Conservation (phyloP, 352 stramenopile genomes). For the Globisporangium cystogenes region DNA sequence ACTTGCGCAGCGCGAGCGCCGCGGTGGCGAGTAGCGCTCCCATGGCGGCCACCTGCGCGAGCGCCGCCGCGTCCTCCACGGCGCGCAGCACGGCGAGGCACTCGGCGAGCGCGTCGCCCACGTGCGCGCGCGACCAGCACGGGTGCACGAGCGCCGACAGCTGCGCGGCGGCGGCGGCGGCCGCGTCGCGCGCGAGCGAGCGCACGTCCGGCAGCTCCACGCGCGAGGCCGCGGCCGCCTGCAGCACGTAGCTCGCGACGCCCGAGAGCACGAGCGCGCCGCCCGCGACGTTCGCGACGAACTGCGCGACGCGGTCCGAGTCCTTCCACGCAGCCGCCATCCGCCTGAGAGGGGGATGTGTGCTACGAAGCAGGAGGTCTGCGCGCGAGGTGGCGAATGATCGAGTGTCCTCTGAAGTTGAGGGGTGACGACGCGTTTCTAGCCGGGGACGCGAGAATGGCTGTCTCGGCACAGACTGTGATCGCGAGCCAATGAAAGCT, state of each 20-base stretch:
- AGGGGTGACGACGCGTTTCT: too few relatives aligned
- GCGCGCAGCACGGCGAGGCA: conserved; percentile 25
- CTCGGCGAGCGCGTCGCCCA: conserved; percentile 22
- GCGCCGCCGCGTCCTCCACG: conserved; percentile 25
- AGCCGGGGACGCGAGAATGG: too few relatives aligned
- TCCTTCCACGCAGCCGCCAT: conserved; percentile 39
- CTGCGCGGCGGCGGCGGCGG: conserved; percentile 2
- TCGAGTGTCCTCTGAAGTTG: too few relatives aligned
- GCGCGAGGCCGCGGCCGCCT: conserved; percentile 20
- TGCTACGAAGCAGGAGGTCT: too few relatives aligned
- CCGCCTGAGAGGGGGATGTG: too few relatives aligned
- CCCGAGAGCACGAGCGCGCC: conserved; percentile 37
- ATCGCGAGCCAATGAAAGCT: too few relatives aligned
- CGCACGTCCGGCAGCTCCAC: conserved; percentile 22
- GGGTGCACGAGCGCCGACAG: conserved; percentile 14
- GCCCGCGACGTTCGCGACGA: conserved; percentile 56
- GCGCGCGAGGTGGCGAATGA: too few relatives aligned
- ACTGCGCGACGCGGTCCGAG: conserved; percentile 50
- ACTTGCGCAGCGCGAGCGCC: conserved; percentile 36
- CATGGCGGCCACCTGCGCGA: conserved; percentile 27
- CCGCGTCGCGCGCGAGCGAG: background rate
- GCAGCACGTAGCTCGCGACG: conserved; percentile 30
- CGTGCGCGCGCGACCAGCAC: conserved; percentile 14
- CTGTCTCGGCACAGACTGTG: too few relatives aligned
- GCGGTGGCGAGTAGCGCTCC: conserved; percentile 9